Percentiles rank a stretch among this genome's conserved stretches.
Evolutionary conservation across 495 filamentous ascomycete genomes (phyloP).

Genomic region (Trichoderma erinaceum): DNA sequence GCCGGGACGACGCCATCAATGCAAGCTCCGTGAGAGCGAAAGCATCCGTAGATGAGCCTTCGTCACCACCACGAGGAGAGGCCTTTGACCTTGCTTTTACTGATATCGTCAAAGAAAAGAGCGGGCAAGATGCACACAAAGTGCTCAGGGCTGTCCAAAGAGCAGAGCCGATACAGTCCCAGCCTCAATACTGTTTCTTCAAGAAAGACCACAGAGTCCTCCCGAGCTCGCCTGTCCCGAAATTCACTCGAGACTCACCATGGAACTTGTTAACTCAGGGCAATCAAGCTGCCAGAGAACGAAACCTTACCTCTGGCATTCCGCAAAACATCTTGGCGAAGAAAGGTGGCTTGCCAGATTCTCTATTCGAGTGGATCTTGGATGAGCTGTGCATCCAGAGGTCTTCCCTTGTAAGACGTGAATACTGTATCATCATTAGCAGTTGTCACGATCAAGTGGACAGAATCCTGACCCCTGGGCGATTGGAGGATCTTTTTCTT

Average conservation of each 20-base stretch:
- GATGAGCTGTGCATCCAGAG: conserved; percentile 57
- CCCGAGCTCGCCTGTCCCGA: conserved; percentile 35
- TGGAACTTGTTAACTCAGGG: conserved; percentile 42
- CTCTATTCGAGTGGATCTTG: conserved; percentile 69
- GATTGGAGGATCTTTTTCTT: conserved; percentile 35
- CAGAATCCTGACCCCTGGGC: conserved; percentile 32
- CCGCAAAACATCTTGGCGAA: conserved; percentile 52
- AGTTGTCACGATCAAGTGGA: conserved; percentile 33
- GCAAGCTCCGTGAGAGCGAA: conserved; percentile 40
- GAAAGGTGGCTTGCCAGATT: conserved; percentile 54
- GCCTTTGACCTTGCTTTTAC: conserved; percentile 31
- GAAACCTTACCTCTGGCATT: conserved; percentile 63
- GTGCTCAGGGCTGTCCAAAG: conserved; percentile 65
- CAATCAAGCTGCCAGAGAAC: conserved; percentile 40
- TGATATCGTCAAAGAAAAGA: conserved; percentile 31
- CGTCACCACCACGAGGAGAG: background rate
- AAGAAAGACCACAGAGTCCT: conserved; percentile 27
- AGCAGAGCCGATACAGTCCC: conserved; percentile 60
- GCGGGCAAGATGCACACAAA: conserved; percentile 47
- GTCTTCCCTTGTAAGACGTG: conserved; percentile 54
- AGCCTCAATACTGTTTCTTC: conserved; percentile 65
- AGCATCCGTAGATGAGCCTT: conserved; percentile 24
- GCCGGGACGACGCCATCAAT: conserved; percentile 51
- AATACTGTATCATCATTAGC: conserved; percentile 51
- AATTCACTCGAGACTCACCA: conserved; percentile 24